Conservation (phyloP, 768 basidiomycete species). For the Leccinum olivaceopallidum region DNA sequence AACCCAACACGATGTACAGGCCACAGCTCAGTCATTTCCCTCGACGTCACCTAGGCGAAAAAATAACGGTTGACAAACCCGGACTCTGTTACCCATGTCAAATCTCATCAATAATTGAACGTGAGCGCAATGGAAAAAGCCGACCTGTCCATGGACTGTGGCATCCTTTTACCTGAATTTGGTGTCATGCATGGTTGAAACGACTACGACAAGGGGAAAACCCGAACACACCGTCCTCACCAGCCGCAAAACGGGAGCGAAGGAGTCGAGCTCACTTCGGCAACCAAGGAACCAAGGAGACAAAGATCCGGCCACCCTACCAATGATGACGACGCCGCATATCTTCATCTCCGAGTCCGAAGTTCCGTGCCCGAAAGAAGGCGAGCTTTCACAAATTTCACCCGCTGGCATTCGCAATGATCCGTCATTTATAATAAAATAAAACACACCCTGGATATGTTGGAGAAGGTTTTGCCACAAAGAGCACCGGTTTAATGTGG, state of each 20-base stretch:
- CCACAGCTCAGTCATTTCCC: background rate
- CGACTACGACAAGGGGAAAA: background rate
- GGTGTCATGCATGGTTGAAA: background rate
- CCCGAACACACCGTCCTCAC: too few species aligned
- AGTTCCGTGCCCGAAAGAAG: slow-evolving; percentile 11
- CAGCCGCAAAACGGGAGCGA: background rate
- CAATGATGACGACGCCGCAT: too few species aligned
- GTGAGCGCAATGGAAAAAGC: slow-evolving; percentile 1
- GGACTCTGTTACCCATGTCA: too few species aligned
- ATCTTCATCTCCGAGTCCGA: background rate
- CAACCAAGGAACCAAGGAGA: background rate
- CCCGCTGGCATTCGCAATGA: slow-evolving; percentile 5
- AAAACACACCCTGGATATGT: background rate
- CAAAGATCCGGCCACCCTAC: background rate
- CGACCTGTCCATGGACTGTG: slow-evolving; percentile 2
- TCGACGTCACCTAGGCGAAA: background rate
- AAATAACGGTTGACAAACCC: background rate
- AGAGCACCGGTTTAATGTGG: slow-evolving; percentile 1
- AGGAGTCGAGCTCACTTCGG: background rate
- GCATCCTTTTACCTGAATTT: background rate
- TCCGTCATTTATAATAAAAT: background rate
- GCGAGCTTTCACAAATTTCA: background rate
- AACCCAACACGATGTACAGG: too few species aligned
- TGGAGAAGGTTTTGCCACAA: background rate
- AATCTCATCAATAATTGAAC: background rate